These are phyloP conservation scores for Oryza punctata DNA, from an alignment of 176 grass and related monocot genomes.

Conservation along the genomic window DNA sequence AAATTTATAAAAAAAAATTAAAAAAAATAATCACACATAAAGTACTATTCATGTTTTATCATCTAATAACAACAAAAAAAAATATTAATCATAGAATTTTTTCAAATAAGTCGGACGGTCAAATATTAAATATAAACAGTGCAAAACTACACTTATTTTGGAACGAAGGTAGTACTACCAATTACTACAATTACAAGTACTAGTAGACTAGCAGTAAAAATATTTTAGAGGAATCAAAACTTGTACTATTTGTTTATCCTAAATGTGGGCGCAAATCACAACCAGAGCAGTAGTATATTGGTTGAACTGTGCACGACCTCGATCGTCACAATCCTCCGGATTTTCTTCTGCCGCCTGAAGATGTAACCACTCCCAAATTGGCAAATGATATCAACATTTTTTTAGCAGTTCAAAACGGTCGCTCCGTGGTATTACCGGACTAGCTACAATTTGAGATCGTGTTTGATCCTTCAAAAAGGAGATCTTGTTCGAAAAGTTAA, in stretches of 20 bases:
- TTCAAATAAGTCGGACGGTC: no score
- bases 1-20: no score
- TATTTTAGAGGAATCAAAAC: background rate
- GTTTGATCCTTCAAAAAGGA: background rate
- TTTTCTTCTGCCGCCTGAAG: slow-evolving; percentile 28
- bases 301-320: slow-evolving; percentile 38
- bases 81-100: no score
- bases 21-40: no score
- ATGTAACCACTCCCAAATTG: slow-evolving; percentile 10
- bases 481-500: background rate
- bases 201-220: background rate
- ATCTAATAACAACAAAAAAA: no score
- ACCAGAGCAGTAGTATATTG: background rate
- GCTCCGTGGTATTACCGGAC: background rate
- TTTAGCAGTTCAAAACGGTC: slow-evolving; percentile 12
- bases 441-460: background rate
- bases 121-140: no score
- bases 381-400: background rate
- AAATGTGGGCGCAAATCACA: background rate
- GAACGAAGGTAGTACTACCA: no score
- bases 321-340: slow-evolving; percentile 28
- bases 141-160: no score
- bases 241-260: background rate
- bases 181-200: no score
- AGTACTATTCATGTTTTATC: no score